Percentiles rank a stretch among this genome's conserved stretches.
phyloP scores from a whole-genome alignment of 169 alveolate genomes.

The Plasmodium reichenowi region DNA sequence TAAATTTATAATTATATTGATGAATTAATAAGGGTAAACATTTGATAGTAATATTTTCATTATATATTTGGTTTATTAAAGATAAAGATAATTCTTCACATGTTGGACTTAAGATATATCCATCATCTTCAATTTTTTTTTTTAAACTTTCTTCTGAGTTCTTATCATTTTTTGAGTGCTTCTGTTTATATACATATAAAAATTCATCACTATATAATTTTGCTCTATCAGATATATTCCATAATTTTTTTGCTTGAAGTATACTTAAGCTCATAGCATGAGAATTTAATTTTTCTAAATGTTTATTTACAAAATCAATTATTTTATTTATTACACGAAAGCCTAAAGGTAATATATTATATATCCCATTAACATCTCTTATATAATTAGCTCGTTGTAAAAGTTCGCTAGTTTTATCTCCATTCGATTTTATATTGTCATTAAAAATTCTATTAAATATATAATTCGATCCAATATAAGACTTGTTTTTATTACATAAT shows the following conservation, averaged over 20 bases:
- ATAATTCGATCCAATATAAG: conserved; percentile 36
- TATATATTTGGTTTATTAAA: conserved; percentile 36
- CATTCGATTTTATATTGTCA: conserved; percentile 29
- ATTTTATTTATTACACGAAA: conserved; percentile 38
- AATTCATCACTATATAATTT: conserved; percentile 65
- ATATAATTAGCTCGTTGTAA: conserved; percentile 51
- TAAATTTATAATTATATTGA: conserved; percentile 50
- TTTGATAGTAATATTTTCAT: conserved; percentile 35
- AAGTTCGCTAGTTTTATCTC: conserved; percentile 68
- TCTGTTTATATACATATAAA: conserved; percentile 61
- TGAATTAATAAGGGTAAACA: conserved; percentile 43
- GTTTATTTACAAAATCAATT: conserved; percentile 14
- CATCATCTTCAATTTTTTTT: conserved; percentile 68
- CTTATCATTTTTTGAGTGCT: conserved; percentile 26
- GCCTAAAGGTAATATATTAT: conserved; percentile 52
- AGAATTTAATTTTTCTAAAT: conserved; percentile 40
- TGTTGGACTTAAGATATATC: conserved; percentile 53
- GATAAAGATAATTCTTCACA: conserved; percentile 60
- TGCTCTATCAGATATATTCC: conserved; percentile 59
- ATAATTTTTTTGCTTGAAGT: conserved; percentile 57
- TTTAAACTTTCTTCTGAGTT: not conserved
- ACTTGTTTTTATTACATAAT: not conserved
- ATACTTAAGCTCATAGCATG: conserved; percentile 37
- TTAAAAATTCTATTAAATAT: conserved; percentile 48
- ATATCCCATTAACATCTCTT: conserved; percentile 44